phyloP scores from a whole-genome alignment of 192 early-diverging fungal species.

The Mortierella claussenii region DNA sequence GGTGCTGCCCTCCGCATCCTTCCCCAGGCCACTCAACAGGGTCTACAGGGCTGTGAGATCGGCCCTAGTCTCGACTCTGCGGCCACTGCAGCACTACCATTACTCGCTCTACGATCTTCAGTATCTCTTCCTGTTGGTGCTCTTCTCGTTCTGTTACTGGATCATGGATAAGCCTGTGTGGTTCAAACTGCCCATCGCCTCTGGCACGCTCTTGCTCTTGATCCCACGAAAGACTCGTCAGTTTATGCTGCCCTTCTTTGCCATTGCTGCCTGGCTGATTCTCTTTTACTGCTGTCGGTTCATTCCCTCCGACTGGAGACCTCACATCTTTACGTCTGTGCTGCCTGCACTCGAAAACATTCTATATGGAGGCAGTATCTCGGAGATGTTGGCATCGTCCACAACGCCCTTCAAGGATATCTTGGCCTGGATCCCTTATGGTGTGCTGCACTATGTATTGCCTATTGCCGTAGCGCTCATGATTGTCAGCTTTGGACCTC shows the following conservation, averaged over 20 bases:
- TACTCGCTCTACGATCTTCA: slow-evolving; percentile 56
- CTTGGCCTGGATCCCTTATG: slow-evolving; percentile 76
- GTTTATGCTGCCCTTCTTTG: slow-evolving; percentile 60
- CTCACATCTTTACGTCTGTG: slow-evolving; percentile 71
- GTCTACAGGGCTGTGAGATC: slow-evolving; percentile 18
- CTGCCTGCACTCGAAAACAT: slow-evolving; percentile 73
- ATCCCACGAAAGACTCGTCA: slow-evolving; percentile 53
- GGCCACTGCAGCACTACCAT: slow-evolving; percentile 32
- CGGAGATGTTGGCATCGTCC: slow-evolving; percentile 63
- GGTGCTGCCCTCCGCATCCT: slow-evolving; percentile 13
- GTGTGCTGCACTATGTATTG: slow-evolving; percentile 72
- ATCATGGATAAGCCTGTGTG: slow-evolving; percentile 54
- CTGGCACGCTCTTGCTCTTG: slow-evolving; percentile 18
- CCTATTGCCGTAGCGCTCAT: slow-evolving; percentile 64
- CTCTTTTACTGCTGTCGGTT: slow-evolving; percentile 66
- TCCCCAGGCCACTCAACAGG: slow-evolving; percentile 21
- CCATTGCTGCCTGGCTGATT: slow-evolving; percentile 64
- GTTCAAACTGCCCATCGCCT: slow-evolving; percentile 42
- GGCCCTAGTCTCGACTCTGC: slow-evolving; percentile 10
- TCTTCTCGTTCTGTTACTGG: slow-evolving; percentile 50
- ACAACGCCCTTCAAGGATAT: slow-evolving; percentile 66
- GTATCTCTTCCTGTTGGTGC: slow-evolving; percentile 55
- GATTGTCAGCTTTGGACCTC: slow-evolving; percentile 62
- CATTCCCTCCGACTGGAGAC: slow-evolving; percentile 60
- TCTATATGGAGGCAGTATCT: slow-evolving; percentile 71